These are phyloP conservation scores for Nemania sp. DNA, from an alignment of 2,329 filamentous ascomycete species.

Conservation along the genomic window DNA sequence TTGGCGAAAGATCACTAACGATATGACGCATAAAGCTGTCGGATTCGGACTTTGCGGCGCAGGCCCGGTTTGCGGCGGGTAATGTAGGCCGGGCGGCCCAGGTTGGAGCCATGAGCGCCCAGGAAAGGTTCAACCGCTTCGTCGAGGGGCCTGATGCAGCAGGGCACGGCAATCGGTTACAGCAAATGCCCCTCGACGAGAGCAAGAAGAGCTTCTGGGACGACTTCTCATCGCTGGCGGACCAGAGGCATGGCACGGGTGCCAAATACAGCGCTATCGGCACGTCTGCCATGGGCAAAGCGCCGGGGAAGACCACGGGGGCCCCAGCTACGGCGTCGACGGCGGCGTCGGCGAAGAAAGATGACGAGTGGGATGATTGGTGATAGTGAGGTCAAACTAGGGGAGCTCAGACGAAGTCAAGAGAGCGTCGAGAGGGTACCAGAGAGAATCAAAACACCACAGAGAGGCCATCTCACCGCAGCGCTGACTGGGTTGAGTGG, in stretches of 20 bases:
- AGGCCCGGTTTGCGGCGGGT: slow-evolving; percentile 64
- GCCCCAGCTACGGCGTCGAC: slow-evolving; percentile 28
- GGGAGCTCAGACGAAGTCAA: background rate
- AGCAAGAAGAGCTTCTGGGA: slow-evolving; percentile 90
- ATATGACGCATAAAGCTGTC: slow-evolving; percentile 62
- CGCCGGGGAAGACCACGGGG: slow-evolving; percentile 42
- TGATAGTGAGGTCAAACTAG: slow-evolving; percentile 39
- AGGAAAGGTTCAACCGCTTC: slow-evolving; percentile 81
- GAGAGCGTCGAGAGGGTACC: background rate
- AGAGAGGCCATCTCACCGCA: background rate
- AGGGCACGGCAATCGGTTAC: slow-evolving; percentile 37
- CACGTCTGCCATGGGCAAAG: slow-evolving; percentile 64
- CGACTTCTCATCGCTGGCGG: slow-evolving; percentile 75
- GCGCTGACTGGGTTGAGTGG: slow-evolving; percentile 56
- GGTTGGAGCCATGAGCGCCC: slow-evolving; percentile 73
- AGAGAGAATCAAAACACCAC: background rate
- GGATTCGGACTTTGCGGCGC: slow-evolving; percentile 75
- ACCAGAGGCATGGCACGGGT: slow-evolving; percentile 52
- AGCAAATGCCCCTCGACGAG: slow-evolving; percentile 53
- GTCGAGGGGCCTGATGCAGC: slow-evolving; percentile 70
- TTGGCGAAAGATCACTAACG: slow-evolving; percentile 3
- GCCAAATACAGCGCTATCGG: slow-evolving; percentile 57
- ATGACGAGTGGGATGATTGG: slow-evolving; percentile 70
- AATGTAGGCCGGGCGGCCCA: slow-evolving; percentile 69
- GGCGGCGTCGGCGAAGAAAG: slow-evolving; percentile 49